Conservation (phyloP, 345 rosid genomes). For the Hypericum androsaemum region DNA sequence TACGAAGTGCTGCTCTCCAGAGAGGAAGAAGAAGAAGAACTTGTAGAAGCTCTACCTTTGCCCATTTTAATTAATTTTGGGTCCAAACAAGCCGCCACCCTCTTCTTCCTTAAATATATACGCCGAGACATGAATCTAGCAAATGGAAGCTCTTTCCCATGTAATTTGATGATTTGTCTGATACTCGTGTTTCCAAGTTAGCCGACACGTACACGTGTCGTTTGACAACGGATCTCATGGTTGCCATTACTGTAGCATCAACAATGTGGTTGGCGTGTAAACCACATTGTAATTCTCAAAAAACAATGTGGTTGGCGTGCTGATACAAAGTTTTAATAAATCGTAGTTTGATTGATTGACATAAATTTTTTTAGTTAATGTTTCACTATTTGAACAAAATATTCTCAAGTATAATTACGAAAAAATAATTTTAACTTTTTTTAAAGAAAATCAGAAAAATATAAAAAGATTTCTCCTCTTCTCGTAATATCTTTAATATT, state of each 20-base stretch:
- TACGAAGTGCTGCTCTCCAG: slow-evolving; percentile 35
- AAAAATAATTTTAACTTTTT: too few species aligned
- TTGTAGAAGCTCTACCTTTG: slow-evolving; percentile 36
- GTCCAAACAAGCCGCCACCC: slow-evolving; percentile 54
- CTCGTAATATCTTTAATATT: too few species aligned
- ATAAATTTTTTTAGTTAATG: too few species aligned
- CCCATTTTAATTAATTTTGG: slow-evolving; percentile 30
- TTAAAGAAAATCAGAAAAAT: too few species aligned
- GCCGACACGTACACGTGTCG: slow-evolving; percentile 69
- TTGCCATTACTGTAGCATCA: slow-evolving; percentile 22
- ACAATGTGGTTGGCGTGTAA: slow-evolving; percentile 14
- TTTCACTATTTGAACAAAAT: too few species aligned
- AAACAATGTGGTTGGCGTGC: slow-evolving; percentile 20
- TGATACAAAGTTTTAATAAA: too few species aligned
- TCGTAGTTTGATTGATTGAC: too few species aligned
- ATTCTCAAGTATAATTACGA: too few species aligned
- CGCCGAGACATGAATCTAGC: not conserved
- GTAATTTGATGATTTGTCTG: slow-evolving; percentile 19
- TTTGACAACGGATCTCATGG: slow-evolving; percentile 9
- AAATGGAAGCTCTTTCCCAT: slow-evolving; percentile 1
- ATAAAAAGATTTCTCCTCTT: too few species aligned
- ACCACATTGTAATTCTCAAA: too few species aligned
- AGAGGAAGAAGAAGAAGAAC: slow-evolving; percentile 57
- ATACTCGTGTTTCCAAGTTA: slow-evolving; percentile 27
- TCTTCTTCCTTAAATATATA: slow-evolving; percentile 26